phyloP scores from a whole-genome alignment of 495 filamentous ascomycete genomes.

The Lepidopterella palustris region DNA sequence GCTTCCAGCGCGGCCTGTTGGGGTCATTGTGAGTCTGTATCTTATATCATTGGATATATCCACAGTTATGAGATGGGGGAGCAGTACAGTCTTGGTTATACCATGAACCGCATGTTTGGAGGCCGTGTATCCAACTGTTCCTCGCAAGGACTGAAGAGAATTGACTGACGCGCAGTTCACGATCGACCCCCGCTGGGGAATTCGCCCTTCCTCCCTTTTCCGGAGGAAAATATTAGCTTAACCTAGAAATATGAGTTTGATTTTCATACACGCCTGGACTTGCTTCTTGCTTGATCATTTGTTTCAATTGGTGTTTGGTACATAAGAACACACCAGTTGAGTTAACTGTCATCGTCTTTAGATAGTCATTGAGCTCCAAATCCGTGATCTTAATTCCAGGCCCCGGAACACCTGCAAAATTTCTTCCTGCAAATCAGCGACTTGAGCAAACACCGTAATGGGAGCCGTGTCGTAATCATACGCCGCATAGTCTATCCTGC shows the following conservation, averaged over 20 bases:
- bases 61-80: too few relatives aligned
- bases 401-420: conserved; percentile 27
- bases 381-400: conserved; percentile 21
- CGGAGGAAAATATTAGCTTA: neutral
- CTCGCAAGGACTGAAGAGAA: conserved; percentile 35
- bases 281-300: conserved; percentile 37
- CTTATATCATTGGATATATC: too few relatives aligned
- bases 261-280: conserved; percentile 12
- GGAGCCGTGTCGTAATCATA: conserved; percentile 15
- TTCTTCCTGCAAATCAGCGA: conserved; percentile 12
- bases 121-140: conserved; percentile 40
- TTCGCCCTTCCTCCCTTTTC: conserved; percentile 16
- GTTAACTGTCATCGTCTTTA: conserved; percentile 34
- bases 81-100: conserved; percentile 43
- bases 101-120: conserved; percentile 47
- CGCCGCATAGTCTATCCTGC: conserved; percentile 29
- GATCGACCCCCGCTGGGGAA: conserved; percentile 39
- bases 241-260: neutral
- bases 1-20: conserved; percentile 28
- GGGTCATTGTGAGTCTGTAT: neutral
- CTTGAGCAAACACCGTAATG: conserved; percentile 20
- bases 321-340: conserved; percentile 32
- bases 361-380: conserved; percentile 28
- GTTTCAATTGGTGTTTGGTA: conserved; percentile 34
- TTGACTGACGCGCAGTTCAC: conserved; percentile 44